Base-by-base conservation (phyloP, 1,139 yeast genomes). In the Candida tetrigidarum region DNA sequence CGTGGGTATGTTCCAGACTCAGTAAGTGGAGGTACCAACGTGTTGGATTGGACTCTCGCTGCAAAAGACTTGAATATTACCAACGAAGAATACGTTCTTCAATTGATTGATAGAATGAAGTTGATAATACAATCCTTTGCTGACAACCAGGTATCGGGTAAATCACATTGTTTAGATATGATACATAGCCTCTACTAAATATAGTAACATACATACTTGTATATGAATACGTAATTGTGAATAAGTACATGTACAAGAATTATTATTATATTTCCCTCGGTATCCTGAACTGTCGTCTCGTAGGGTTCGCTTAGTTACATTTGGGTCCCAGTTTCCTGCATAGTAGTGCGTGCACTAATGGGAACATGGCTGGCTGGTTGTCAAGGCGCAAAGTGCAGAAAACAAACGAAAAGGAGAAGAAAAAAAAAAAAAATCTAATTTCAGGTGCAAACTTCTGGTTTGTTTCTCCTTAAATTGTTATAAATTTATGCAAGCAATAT, bases 161-260 rank as follows among this genome's bases (percentile, higher is more conserved):
- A 39, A 26, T 22, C 36, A 4, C 26, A 29, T 16, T 44, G 48
- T 18, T 40, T 18, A 11, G 50, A 47, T 39, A 36, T 47, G 33
- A 22, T 41, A 8, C 33, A 34, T 33, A 39, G 48, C 18, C 40
- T 47, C 16, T 3, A 5, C 22, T 32, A 18, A 32, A 34, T 44
- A 25, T 37, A 34, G 34, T 8, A 23, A 11, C 30, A 19, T 33
- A 11, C 14, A 14, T 10, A 5, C 11, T 25, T 19, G 2, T 14
- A 11, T 12, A n/a, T 19, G 5, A n/a, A 5, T 15, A 18, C 4
- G n/a, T 11, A 16, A 19, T 34, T n/a, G n/a, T n/a, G n/a, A n/a
- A n/a, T n/a, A n/a, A n/a, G n/a, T n/a, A n/a, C n/a, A n/a, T n/a
- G n/a, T n/a, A n/a, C n/a, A n/a, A n/a, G 25, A 22, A 22, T 22